Evolutionary conservation across 345 rosid genomes (phyloP), one percentile per base, ranked within the genome.

Genomic region (Hibiscus mutabilis): DNA sequence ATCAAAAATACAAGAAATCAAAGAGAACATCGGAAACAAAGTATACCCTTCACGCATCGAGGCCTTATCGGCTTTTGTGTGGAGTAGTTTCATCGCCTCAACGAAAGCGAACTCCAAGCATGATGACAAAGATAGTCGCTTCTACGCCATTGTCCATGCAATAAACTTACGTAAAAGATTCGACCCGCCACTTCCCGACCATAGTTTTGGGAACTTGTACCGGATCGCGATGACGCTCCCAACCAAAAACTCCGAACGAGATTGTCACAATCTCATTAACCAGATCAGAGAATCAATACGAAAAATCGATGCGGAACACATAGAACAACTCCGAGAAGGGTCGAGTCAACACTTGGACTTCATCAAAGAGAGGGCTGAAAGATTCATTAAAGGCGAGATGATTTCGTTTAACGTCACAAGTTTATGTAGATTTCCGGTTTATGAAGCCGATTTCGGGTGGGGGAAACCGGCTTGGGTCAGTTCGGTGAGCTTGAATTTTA

Each of bases 61-160:
- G 47, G 84, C 83, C 1, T 77, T 84, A 15, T 75, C 83, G 1
- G 73, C 82, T 16, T 77, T 83, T 53, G 53, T 85, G 56, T 83
- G 83, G 83, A 74, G 53, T 61, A 71, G 79, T 35, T 77, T 74
- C 29, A 14, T 68, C 1, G 60, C 72, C 8, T 31, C 70, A 1
- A 75, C 22, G 6, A 25, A 15, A 46, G 11, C 69, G 24, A 46
- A 0, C 1, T 33, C 69, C 18, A 9, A 18, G 42, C 58, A 51
- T 0, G 56, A 51, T 2, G 22, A 8, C 10, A 11, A 51, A 51
- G 55, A 65, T 22, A 22, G 4, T 5, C 19, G 0, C 33, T 21
- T 42, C 33, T 42, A 22, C 6, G 8, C 72, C 10, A 68, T 68
- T 19, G 18, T 68, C 13, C 72, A 52, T 19, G 18, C 61, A 33